Base-by-base conservation (phyloP, 2,329 filamentous ascomycete species). In the Coniochaeta ligniaria region DNA sequence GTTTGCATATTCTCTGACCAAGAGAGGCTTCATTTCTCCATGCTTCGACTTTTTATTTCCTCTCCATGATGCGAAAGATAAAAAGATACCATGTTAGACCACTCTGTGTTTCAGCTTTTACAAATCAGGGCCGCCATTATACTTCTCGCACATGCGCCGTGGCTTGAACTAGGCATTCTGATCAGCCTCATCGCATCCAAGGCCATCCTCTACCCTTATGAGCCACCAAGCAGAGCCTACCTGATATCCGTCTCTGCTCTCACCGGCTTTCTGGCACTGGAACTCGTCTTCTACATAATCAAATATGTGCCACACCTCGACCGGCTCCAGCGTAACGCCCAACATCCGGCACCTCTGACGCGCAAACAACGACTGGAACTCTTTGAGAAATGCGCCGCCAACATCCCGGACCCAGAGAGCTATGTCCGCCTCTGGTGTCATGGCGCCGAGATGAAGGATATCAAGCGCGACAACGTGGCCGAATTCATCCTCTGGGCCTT, bases 401-500 rank as follows among this genome's bases (percentile, higher is more conserved):
- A 81, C 65, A 77, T 88, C 4, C 74, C 81, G 0, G 79, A 85
- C 63, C 74, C 77, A 0, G 80, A 83, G 59, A 71, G 71, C 24
- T 91, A 88, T 66, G 64, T 91, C 47, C 77, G 74, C 57, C 77
- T 78, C 62, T 91, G 88, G 88, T 90, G 90, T 64, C 75, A 85
- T n/a, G 83, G 82, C 35, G 83, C 86, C 1, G 75, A 80, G 11
- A 61, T 76, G 1, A 70, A 75, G 20, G 84, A 87, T 36, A 84
- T 91, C 60, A 77, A 80, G 52, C 76, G 81, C n/a, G 86, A 90
- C n/a, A 89, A 91, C 66, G 72, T 90, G 59, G 80, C 78, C 64
- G 84, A 89, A 63, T 90, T 89, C 65, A 71, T 89, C 24, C 75
- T 82, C 9, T 91, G 88, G 88, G 86, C 83, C 1, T 85, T 91